Evolutionary conservation across 345 rosid species (phyloP), one percentile per base, ranked within the genome.

Genomic region (Kandelia obovata): DNA sequence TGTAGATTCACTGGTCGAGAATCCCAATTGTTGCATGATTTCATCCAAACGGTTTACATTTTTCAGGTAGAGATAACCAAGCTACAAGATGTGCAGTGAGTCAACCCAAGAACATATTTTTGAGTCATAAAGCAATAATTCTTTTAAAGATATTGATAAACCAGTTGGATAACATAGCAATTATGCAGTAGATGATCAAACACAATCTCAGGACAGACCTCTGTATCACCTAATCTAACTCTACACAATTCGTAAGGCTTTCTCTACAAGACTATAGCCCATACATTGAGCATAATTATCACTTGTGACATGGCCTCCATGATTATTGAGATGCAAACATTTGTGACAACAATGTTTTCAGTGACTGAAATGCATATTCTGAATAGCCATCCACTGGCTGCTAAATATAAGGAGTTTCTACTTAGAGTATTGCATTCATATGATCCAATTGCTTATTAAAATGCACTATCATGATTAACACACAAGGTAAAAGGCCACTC

Each of bases 1-100:
- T 6, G 79, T 37, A 64, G 95, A 91, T 68, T 80, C 73, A 49
- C 83, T 89, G 21, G 81, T 76, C 10, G 90, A 81, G 73, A 94
- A 91, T 81, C 98, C 98, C 62, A 94, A 74, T 82, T 82, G 88
- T 58, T 51, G 65, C 98, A 94, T 94, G 57, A 91, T 74, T 73
- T 91, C 91, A 71, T 91, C 96, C 77, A 94, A 70, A 67, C 96
- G 89, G 32, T 83, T 83, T 32, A 68, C 83, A 59, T 89, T 80
- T 62, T 92, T 78, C 69, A 94, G 75, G 84, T 91, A 94, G 61
- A 94, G 78, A 80, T 85, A 86, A 39, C 98, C 98, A 78, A 89
- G 79, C 97, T 94, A 73, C 65, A 58, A 63, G 34, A 71, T 34
- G 47, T 16, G 49, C 43, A 52, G n/a, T 19, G 60, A 60, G 51